Evolutionary conservation across 139 green algal genomes (phyloP), one percentile per base, ranked within the genome.

Genomic region (Edaphochlamys debaryana): DNA sequence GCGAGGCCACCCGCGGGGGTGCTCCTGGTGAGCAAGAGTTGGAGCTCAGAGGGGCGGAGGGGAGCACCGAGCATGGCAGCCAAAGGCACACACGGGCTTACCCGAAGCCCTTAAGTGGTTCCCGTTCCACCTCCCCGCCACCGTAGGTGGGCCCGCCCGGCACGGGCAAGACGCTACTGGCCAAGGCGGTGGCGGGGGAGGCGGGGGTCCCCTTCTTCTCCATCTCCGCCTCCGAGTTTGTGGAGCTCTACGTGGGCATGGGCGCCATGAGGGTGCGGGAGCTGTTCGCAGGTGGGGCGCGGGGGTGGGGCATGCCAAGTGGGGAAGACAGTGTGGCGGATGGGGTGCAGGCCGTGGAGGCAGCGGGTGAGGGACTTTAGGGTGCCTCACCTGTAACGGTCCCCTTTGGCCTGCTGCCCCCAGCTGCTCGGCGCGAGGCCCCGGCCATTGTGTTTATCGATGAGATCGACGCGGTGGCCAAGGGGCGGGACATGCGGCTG

Each of bases 241-340:
- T 98, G 75, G 95, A 99, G 93, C 87, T 99, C 62, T 99, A 98
- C 76, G 96, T 98, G 69, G 95, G 95, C 70, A 97, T 98, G 94
- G 95, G 95, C 23, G 95, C 95, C 1, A 93, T 94, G 86, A 85
- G 95, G 5, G 95, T 98, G 75, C 66, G 91, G 29, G 91, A 94
- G 86, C 92, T 98, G 32, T 98, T 98, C 86, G 88, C 92, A 0
- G 76, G 82, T 27, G 94, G 52, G 52, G 52, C 20, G 52, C 17
- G 52, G 13, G 52, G 52, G 52, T 20, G 52, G 15, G 52, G 45
- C 45, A 13, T 54, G 45, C 45, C 45, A 54, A 54, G 11, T 22
- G 45, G 13, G 17, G 52, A 20, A 30, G 52, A 11, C 48, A 15
- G 48, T 54, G 11, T 54, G 48, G 50, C 20, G 50, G 2, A 22